A percentile compares a stretch with the other conserved stretches of the same genome.
Evolutionary conservation across 2,329 filamentous ascomycete genomes (phyloP).

Genomic region (Waltergamsia citrina): DNA sequence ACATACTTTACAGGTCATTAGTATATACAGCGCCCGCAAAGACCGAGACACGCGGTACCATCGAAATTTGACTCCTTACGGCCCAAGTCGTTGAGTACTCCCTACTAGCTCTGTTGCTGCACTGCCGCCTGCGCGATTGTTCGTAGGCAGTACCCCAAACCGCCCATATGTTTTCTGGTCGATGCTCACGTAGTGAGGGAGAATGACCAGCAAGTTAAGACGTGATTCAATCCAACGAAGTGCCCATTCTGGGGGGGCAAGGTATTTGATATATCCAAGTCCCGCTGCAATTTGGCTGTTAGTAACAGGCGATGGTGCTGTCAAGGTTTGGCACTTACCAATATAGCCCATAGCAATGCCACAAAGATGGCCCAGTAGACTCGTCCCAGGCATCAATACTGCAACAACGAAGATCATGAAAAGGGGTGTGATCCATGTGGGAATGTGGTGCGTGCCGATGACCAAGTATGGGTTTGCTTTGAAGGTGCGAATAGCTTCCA

Average conservation of each 20-base stretch:
- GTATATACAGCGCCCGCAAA: too few species aligned
- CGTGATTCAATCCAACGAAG: conserved; percentile 84
- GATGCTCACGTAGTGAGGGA: conserved; percentile 88
- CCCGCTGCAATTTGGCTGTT: conserved; percentile 66
- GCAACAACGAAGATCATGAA: conserved; percentile 64
- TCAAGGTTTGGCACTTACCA: conserved; percentile 53
- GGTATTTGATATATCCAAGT: conserved; percentile 77
- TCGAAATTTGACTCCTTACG: too few species aligned
- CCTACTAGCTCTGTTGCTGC: conserved; percentile 50
- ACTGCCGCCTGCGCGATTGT: conserved; percentile 25
- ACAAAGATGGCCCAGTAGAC: conserved; percentile 78
- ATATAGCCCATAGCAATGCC: conserved; percentile 79
- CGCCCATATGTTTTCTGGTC: conserved; percentile 94
- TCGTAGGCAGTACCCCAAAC: conserved; percentile 75
- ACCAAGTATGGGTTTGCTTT: conserved; percentile 70
- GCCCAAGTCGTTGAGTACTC: conserved; percentile 58
- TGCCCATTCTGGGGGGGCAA: conserved; percentile 82
- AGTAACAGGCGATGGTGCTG: too few species aligned
- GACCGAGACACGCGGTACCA: neutral
- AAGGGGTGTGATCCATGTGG: conserved; percentile 88
- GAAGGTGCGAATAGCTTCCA: conserved; percentile 81
- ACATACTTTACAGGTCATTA: too few species aligned
- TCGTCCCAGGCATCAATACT: conserved; percentile 71
- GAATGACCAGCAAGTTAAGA: conserved; percentile 69
- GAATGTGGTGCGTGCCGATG: conserved; percentile 56